These are phyloP conservation scores for Skeletonema potamos DNA, from an alignment of 108 stramenopile genomes.

Conservation along the genomic window DNA sequence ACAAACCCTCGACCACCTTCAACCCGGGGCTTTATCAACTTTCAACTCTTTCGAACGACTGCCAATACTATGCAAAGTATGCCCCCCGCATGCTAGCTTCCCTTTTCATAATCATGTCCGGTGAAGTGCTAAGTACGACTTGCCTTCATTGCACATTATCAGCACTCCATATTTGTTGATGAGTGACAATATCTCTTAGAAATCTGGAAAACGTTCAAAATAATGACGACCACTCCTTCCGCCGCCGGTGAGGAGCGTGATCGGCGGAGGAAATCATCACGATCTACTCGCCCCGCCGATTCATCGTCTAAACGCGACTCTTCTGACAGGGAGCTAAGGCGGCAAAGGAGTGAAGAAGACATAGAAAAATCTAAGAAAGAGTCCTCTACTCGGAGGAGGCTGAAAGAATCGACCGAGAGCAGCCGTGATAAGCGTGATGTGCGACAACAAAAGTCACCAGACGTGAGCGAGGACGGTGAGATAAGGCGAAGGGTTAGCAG, in stretches of 20 bases:
- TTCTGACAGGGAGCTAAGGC: too few species aligned
- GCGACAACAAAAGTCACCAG: background rate
- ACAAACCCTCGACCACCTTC: too few species aligned
- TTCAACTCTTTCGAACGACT: too few species aligned
- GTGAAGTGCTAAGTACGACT: too few species aligned
- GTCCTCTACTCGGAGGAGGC: background rate
- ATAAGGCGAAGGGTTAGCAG: background rate
- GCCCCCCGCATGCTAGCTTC: too few species aligned
- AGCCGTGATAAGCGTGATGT: background rate
- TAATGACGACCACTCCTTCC: background rate
- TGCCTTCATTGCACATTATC: too few species aligned
- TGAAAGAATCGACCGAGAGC: background rate
- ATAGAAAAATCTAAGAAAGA: background rate
- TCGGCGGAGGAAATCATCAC: background rate
- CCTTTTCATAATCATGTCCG: too few species aligned
- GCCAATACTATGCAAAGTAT: too few species aligned
- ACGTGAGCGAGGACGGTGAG: background rate
- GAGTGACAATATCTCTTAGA: too few species aligned
- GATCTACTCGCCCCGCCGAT: background rate
- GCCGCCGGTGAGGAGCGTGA: background rate
- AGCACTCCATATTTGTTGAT: too few species aligned
- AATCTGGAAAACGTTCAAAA: too few species aligned
- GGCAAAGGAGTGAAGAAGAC: background rate
- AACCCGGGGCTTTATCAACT: too few species aligned
- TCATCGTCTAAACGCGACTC: background rate